phyloP scores from a whole-genome alignment of 2,329 filamentous ascomycete species.

The Aspergillus candidus region DNA sequence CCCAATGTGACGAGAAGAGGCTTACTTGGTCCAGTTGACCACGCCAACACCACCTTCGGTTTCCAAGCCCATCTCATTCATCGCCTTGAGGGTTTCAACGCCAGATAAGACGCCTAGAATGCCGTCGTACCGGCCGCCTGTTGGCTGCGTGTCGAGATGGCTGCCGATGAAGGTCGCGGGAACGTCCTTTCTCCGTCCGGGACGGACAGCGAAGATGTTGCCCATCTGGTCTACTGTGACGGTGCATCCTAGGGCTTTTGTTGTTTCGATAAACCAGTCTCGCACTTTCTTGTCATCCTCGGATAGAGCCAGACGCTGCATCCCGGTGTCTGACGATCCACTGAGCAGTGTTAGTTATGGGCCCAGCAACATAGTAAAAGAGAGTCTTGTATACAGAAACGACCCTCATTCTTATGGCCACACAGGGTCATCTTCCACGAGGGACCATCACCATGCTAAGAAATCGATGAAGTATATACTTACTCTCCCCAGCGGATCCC shows the following conservation, averaged over 20 bases:
- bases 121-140: constrained; percentile 47
- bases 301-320: constrained; percentile 66
- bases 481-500: constrained; percentile 64
- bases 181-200: constrained; percentile 52
- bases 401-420: too few species aligned
- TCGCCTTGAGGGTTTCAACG: constrained; percentile 63
- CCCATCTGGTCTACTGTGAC: constrained; percentile 69
- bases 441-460: background rate
- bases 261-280: constrained; percentile 67
- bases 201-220: constrained; percentile 69
- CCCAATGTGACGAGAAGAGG: background rate
- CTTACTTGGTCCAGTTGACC: constrained; percentile 51
- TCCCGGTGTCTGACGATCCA: constrained; percentile 60
- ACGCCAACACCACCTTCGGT: constrained; percentile 68
- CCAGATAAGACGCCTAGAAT: constrained; percentile 69
- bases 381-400: background rate
- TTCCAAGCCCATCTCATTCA: constrained; percentile 61
- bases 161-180: constrained; percentile 64
- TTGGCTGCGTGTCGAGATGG: constrained; percentile 61
- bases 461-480: constrained; percentile 25
- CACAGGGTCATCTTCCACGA: too few species aligned
- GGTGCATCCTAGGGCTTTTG: constrained; percentile 58
- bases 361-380: background rate
- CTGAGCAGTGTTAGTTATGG: constrained; percentile 15
- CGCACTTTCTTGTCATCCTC: constrained; percentile 65